Evolutionary conservation across 2,329 filamentous ascomycete genomes (phyloP), one percentile per base, ranked within the genome.

Genomic region (Apiospora malaysiana): DNA sequence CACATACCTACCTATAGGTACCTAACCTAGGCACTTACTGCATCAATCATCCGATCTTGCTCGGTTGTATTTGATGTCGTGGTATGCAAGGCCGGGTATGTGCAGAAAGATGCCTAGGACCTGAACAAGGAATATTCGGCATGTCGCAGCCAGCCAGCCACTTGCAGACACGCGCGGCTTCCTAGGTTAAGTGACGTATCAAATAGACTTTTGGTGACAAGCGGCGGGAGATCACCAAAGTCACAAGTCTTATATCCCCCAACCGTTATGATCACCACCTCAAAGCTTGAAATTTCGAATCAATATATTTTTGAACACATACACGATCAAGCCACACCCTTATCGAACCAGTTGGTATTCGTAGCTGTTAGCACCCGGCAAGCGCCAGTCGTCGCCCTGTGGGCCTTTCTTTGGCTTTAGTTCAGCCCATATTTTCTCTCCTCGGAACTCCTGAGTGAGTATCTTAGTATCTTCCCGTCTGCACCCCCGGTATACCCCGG

Each of bases 101-200:
- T 18, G 42, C 42, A 45, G 42, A 4, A 45, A 14, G n/a, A n/a
- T n/a, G n/a, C n/a, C n/a, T n/a, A n/a, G 10, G 4, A n/a, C 27
- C 7, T 49, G 5, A 56, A 14, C 27, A 32, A 27, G 4, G 27
- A 56, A 56, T 56, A 12, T 51, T 51, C 51, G 51, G 51, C 51
- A 21, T 59, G 27, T 16, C 51, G 51, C 51, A 59, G 51, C 51
- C 51, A 59, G 51, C 51, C 51, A 37, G 49, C 49, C 49, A 56
- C 49, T 16, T 56, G 25, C 25, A 25, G 25, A 16, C 2, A 14
- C 25, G 16, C 6, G 25, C 25, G 49, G 49, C 25, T 18, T 56
- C 25, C 27, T 25, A 56, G 32, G 49, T 56, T 25, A 56, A 56
- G 49, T 56, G 49, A 56, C 25, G 27, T 56, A 56, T 32, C 49